Conservation (phyloP, 2,329 filamentous ascomycete genomes). For the Aspergillus fijiensis region DNA sequence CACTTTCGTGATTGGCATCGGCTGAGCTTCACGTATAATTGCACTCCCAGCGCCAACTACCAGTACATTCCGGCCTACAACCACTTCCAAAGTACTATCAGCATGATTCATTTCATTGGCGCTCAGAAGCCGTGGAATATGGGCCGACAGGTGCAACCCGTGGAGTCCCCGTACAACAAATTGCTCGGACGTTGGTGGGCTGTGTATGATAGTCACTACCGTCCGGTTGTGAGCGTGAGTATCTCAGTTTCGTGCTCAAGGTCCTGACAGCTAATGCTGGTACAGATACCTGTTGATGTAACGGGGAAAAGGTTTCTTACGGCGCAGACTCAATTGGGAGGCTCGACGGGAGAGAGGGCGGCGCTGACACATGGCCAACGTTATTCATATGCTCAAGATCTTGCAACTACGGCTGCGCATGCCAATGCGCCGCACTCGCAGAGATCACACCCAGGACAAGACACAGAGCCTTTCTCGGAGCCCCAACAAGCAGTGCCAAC, state of each 20-base stretch:
- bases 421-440: neutral
- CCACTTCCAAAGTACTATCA: slow-evolving; percentile 88
- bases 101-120: slow-evolving; percentile 92
- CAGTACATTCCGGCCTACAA: slow-evolving; percentile 95
- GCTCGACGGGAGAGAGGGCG: neutral
- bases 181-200: slow-evolving; percentile 90
- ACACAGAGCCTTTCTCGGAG: neutral
- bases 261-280: neutral
- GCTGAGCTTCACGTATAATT: slow-evolving; percentile 93
- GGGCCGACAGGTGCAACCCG: slow-evolving; percentile 42
- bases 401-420: neutral
- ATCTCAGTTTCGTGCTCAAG: neutral
- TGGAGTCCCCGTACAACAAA: slow-evolving; percentile 66
- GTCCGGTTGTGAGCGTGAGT: slow-evolving; percentile 33
- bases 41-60: slow-evolving; percentile 93
- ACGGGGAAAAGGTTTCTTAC: neutral
- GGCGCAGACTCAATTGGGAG: neutral
- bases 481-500: neutral
- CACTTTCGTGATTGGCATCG: slow-evolving; percentile 86
- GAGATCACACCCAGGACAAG: neutral
- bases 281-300: neutral
- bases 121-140: slow-evolving; percentile 83
- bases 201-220: slow-evolving; percentile 85
- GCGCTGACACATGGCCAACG: neutral
- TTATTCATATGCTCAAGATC: neutral